Conservation (phyloP, 345 rosid species). For the Brassica cretica region DNA sequence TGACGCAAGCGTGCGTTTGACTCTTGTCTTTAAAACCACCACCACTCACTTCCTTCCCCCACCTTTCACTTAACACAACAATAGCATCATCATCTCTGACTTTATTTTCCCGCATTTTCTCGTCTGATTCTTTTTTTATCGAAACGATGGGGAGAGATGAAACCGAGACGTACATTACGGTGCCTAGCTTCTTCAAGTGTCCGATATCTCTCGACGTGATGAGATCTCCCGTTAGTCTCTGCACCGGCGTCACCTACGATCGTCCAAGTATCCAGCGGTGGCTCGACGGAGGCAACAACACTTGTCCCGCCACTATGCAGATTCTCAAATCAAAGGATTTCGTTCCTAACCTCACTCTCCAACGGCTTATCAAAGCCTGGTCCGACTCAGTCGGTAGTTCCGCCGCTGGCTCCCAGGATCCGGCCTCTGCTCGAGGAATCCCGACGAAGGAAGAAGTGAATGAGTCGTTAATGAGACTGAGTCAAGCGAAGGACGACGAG, state of each 20-base stretch:
- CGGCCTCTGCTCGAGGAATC: neutral
- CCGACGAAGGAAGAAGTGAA: conserved; percentile 44
- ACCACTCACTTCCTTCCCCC: conserved; percentile 38
- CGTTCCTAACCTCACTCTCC: conserved; percentile 78
- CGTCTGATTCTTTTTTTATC: neutral
- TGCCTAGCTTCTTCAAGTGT: conserved; percentile 80
- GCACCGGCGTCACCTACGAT: conserved; percentile 95
- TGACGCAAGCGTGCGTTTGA: conserved; percentile 43
- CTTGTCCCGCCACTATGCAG: conserved; percentile 98
- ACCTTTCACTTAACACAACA: conserved; percentile 34
- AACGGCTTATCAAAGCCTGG: conserved; percentile 86
- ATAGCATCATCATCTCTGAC: conserved; percentile 38
- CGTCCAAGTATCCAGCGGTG: conserved; percentile 82
- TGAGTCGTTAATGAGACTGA: conserved; percentile 33
- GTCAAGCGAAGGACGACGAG: conserved; percentile 6
- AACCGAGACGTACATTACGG: conserved; percentile 52
- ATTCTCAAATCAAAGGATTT: conserved; percentile 66
- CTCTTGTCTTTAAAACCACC: conserved; percentile 38
- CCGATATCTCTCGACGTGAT: conserved; percentile 96
- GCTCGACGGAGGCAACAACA: conserved; percentile 86
- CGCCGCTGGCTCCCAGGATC: conserved; percentile 22
- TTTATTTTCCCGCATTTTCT: conserved; percentile 43
- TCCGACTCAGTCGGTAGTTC: conserved; percentile 50
- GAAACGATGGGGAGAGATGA: conserved; percentile 59
- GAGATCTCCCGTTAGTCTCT: conserved; percentile 90